phyloP scores from a whole-genome alignment of 768 basidiomycete species.

The Auricularia sp. region DNA sequence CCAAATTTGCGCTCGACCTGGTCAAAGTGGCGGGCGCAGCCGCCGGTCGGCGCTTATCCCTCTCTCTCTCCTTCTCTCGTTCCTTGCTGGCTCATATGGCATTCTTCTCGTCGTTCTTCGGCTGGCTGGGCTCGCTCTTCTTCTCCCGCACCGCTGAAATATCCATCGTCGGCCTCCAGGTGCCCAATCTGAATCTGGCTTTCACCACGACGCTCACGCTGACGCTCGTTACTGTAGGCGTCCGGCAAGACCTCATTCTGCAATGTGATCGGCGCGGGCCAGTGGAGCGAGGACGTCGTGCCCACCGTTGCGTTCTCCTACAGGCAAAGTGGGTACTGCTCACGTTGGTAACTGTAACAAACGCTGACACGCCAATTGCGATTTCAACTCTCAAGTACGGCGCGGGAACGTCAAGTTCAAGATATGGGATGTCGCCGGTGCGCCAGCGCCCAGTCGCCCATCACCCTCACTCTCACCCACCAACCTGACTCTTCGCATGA shows the following conservation, averaged over 20 bases:
- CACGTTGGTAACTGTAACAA: neutral
- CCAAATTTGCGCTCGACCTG: no score
- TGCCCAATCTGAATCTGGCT: slow-evolving; percentile 16
- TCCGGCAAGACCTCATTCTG: slow-evolving; percentile 94
- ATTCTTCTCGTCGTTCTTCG: slow-evolving; percentile 35
- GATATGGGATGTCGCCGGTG: slow-evolving; percentile 92
- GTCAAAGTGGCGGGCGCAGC: neutral
- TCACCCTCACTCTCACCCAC: no score
- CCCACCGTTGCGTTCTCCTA: slow-evolving; percentile 93
- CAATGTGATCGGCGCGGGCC: slow-evolving; percentile 59
- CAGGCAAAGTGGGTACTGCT: slow-evolving; percentile 35
- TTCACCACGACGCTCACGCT: neutral
- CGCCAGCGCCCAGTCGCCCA: no score
- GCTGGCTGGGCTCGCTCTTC: slow-evolving; percentile 61
- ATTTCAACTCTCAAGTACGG: slow-evolving; percentile 32
- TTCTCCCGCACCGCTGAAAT: slow-evolving; percentile 83
- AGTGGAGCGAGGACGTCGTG: slow-evolving; percentile 96
- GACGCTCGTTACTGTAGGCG: slow-evolving; percentile 38
- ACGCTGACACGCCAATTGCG: neutral
- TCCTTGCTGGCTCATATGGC: neutral
- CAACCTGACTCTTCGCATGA: no score
- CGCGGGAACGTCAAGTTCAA: slow-evolving; percentile 88
- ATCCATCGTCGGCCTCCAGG: slow-evolving; percentile 86
- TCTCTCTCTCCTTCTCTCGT: neutral
- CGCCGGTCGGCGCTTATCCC: neutral